Evolutionary conservation across 1,284 basidiomycete genomes (phyloP), one percentile per base, ranked within the genome.

Genomic region (Gomphus bonarii): DNA sequence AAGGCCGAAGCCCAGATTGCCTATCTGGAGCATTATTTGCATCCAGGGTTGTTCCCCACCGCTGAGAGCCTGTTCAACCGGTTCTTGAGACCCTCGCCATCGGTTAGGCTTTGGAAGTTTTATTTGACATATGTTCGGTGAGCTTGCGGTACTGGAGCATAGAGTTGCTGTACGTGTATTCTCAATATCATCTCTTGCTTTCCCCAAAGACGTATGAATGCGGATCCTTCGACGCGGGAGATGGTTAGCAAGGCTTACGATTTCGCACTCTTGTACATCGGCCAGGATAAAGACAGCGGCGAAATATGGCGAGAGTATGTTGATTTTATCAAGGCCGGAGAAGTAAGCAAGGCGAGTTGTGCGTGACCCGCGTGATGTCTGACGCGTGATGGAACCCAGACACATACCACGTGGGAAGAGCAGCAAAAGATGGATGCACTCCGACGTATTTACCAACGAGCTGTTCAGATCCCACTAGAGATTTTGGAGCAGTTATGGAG

Each of bases 401-500:
- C 82, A 1, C 79, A 78, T 16, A 88, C 85, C 46, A 88, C 90
- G 22, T 98, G 95, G 95, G 94, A 98, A 68, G 85, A 90, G 62
- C 92, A 95, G 65, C 91, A 95, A 68, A 93, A 95, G 70, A 94
- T 93, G 84, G 95, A 98, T 65, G 81, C 84, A 3, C 75, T 99
- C 3, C 85, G 95, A 57, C 92, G 91, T 67, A 84, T 91, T 3
- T 97, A 95, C 71, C 93, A 97, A 65, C 83, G 91, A 52, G 95
- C 92, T 0, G 88, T 98, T 33, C 88, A 91, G 64, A 91, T 97
- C 22, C 97, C 97, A 0, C 78, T 98, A 63, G 86, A 93, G 69
- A 95, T 94, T 65, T 84, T 99, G 64, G 95, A 98, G 70, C 77
- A 78, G 44, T 78, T 99, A 44, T 99, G 97, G 97, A 85, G 90